Evolutionary conservation across 352 stramenopile genomes (phyloP), one percentile per base, ranked within the genome.

Genomic region (Peronospora belbahrii): DNA sequence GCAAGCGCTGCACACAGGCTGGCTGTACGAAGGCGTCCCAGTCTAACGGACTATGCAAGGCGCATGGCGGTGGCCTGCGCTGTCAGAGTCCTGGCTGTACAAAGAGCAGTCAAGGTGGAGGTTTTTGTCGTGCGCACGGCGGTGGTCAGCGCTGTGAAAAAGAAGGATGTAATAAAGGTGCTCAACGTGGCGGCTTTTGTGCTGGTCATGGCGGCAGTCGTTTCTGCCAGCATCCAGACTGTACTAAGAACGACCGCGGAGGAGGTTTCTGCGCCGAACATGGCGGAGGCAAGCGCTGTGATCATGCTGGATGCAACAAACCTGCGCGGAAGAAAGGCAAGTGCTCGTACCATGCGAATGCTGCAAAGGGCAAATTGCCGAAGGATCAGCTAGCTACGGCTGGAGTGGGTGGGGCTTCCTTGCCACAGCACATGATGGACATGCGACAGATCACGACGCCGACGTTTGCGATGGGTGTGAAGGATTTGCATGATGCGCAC

Each of bases 241-340:
- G 83, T 64, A 88, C 75, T 46, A 93, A 93, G 62, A 90, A 90
- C 48, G 83, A 93, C 52, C 77, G 82, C 14, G 82, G 83, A 9
- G 83, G 82, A 19, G 83, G 83, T 32, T 93, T 83, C 48, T 95
- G 83, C 52, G 82, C 82, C 3, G 74, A 89, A 40, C 83, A 95
- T 51, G 83, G 83, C 38, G 83, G 83, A 25, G 83, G 82, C 52
- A 88, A 89, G 49, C 77, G 82, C 13, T 95, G 83, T 57, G 74
- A 83, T 45, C 56, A 84, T 41, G 38, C 71, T 2, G 70, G 66
- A 23, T 95, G 83, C 65, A 85, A 86, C 60, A 85, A 85, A 39
- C 84, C 82, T 0, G 79, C 79, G 23, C 76, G 84, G 19, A 89
- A 90, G 55, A 83, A 88, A 54, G 84, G 84, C 38, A 88, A 89